Base-by-base conservation (phyloP, 805 yeast species). In the Scheffersomyces lignosus region DNA sequence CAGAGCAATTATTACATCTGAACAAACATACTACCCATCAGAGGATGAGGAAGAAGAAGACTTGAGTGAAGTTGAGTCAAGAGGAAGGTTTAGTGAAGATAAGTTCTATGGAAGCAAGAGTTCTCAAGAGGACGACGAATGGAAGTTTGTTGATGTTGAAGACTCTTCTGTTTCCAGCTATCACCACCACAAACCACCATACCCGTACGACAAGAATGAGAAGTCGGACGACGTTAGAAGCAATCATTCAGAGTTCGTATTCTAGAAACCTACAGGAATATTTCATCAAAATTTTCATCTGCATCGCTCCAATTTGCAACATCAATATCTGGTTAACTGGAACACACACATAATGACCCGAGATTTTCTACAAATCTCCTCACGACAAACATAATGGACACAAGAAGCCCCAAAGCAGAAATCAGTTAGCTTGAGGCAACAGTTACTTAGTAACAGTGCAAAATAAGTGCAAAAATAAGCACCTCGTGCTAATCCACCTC, bases 1-100 rank as follows among this genome's bases (percentile, higher is more conserved):
- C 14, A 31, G 51, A 15, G 38, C 47, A 18, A 48, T 48, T 26
- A 48, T 48, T 35, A 48, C 52, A 6, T 49, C 52, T 2, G 44
- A 48, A 23, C 51, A 46, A 18, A 40, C 49, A 2, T 49, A 52
- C 44, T 56, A 55, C 31, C 62, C 58, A 4, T 59, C 68, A 1
- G 63, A 57, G 18, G 51, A 50, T 28, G 61, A 59, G 34, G 63
- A 54, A 18, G 52, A 46, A 3, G 48, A 45, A 5, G 48, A 40
- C 17, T 20, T 20, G 9, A 10, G 10, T 20, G 24, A 20, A n/a
- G n/a, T n/a, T n/a, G n/a, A n/a, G n/a, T n/a, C n/a, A 17, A 48
- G 33, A 13, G 34, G 27, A 38, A 20, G 18, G 7, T 18, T 28
- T 18, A 30, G 33, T 5, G 27, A 39, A 23, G 22, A n/a, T 22